Evolutionary conservation across 306 rosid genomes (phyloP).

Genomic region (Dryas alaskensis): DNA sequence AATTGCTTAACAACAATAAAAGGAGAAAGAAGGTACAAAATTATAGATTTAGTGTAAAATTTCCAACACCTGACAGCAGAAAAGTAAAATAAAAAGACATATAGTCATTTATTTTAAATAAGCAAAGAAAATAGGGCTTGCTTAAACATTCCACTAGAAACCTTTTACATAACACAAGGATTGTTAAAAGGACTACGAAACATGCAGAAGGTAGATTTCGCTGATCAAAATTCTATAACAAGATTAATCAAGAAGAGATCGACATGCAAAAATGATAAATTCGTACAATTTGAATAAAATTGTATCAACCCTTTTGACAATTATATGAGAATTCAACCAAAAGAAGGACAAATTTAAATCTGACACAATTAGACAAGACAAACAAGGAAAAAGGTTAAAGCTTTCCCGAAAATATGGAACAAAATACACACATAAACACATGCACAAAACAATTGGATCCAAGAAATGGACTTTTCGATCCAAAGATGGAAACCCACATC

Average conservation of each 20-base stretch:
- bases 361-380: too few species aligned
- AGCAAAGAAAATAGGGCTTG: not conserved
- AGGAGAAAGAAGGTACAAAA: not conserved
- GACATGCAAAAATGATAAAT: not conserved
- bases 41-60: not conserved
- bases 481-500: not conserved
- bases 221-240: not conserved
- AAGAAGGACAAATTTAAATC: not conserved
- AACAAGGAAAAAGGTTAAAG: not conserved
- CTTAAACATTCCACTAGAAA: not conserved
- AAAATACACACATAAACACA: not conserved
- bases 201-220: not conserved
- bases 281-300: not conserved
- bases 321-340: not conserved
- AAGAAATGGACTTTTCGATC: not conserved
- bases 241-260: not conserved
- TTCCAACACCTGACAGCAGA: not conserved
- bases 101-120: not conserved
- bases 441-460: constrained; percentile 1
- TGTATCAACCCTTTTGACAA: not conserved
- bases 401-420: not conserved
- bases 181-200: not conserved
- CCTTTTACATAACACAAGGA: not conserved
- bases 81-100: not conserved
- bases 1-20: too few species aligned